phyloP scores from a whole-genome alignment of 2,329 filamentous ascomycete genomes.

The Beauveria sp. region DNA sequence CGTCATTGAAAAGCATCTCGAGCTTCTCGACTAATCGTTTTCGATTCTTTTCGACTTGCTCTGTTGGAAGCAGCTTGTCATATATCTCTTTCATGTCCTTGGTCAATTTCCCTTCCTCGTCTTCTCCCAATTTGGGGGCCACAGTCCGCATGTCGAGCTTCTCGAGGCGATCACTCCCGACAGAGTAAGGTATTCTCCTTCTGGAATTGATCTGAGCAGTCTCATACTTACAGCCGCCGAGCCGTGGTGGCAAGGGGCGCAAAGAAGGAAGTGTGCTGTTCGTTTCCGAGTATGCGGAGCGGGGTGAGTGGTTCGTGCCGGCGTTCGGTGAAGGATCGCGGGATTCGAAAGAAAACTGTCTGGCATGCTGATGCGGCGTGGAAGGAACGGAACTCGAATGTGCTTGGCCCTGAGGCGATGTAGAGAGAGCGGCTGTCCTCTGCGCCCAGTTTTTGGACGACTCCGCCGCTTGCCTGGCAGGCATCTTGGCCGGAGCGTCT shows the following conservation, averaged over 20 bases:
- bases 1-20: constrained; percentile 76
- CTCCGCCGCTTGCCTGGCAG: constrained; percentile 33
- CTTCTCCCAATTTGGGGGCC: constrained; percentile 60
- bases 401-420: constrained; percentile 25
- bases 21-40: constrained; percentile 76
- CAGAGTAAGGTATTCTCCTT: constrained; percentile 83
- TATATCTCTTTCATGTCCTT: constrained; percentile 82
- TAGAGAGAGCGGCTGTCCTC: constrained; percentile 21
- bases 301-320: constrained; percentile 72
- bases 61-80: constrained; percentile 72
- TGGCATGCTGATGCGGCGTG: constrained; percentile 82
- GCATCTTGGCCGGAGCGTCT: constrained; percentile 45
- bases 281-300: constrained; percentile 84
- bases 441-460: constrained; percentile 23
- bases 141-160: constrained; percentile 64
- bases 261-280: constrained; percentile 65
- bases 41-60: constrained; percentile 69
- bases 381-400: constrained; percentile 89
- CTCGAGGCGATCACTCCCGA: constrained; percentile 73
- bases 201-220: constrained; percentile 74
- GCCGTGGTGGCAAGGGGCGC: constrained; percentile 52
- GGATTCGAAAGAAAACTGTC: constrained; percentile 74
- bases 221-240: constrained; percentile 76
- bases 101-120: constrained; percentile 68
- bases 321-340: constrained; percentile 72